Percentiles rank a stretch among this genome's conserved stretches.
phyloP scores from a whole-genome alignment of 2,329 filamentous ascomycete species.

The Emergomyces orientalis region DNA sequence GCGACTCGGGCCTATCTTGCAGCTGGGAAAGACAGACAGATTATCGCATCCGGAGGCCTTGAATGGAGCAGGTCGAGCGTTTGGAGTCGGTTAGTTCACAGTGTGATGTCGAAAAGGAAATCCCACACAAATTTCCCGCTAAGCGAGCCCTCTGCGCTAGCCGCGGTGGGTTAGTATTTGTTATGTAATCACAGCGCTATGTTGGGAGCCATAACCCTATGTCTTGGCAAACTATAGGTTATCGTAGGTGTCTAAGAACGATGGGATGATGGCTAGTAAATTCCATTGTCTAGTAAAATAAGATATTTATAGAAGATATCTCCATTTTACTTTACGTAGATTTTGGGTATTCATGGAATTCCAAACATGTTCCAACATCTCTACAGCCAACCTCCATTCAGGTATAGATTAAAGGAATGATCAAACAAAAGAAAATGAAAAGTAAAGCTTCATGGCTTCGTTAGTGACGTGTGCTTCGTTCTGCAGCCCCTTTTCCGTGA shows the following conservation, averaged over 20 bases:
- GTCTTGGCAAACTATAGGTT: neutral
- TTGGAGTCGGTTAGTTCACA: slow-evolving; percentile 28
- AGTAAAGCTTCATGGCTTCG: neutral
- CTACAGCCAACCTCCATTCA: neutral
- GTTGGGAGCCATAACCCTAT: neutral
- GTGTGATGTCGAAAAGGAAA: slow-evolving; percentile 32
- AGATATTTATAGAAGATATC: neutral
- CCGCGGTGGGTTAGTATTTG: slow-evolving; percentile 4
- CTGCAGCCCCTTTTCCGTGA: neutral
- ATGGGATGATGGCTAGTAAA: neutral
- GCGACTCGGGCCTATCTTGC: slow-evolving; percentile 45
- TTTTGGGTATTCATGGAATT: neutral
- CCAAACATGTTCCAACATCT: neutral
- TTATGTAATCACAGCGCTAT: slow-evolving; percentile 10
- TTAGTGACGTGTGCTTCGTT: neutral
- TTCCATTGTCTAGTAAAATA: neutral
- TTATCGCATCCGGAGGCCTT: slow-evolving; percentile 33
- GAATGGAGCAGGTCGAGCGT: slow-evolving; percentile 29
- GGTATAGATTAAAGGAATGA: neutral
- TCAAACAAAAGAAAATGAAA: neutral
- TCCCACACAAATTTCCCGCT: slow-evolving; percentile 39
- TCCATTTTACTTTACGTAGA: neutral
- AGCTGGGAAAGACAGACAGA: slow-evolving; percentile 34
- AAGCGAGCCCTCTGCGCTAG: slow-evolving; percentile 30
- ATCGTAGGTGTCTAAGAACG: neutral